Conservation (phyloP, 148 eudicot species). For the Vaccinium macrocarpon region DNA sequence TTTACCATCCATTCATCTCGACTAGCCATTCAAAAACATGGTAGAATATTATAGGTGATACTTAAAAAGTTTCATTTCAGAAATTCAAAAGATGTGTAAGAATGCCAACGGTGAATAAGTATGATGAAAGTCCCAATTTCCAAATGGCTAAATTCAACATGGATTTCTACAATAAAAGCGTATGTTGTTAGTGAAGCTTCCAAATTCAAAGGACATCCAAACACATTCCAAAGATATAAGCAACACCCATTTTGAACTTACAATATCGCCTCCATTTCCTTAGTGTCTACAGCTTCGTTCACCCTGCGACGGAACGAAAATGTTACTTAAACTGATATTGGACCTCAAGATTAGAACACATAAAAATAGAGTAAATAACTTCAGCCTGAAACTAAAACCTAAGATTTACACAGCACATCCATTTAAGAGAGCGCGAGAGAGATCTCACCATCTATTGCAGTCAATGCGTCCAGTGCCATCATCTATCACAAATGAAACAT, state of each 20-base stretch:
- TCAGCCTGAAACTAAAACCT: background rate
- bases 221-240: background rate
- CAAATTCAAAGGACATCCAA: background rate
- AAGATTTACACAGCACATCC: background rate
- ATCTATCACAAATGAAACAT: constrained; percentile 65
- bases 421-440: constrained; percentile 1
- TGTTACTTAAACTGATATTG: background rate
- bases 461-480: constrained; percentile 87
- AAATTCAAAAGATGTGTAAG: background rate
- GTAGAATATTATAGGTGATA: background rate
- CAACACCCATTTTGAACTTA: constrained; percentile 28
- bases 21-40: background rate
- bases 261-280: constrained; percentile 62
- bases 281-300: constrained; percentile 55
- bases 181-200: background rate
- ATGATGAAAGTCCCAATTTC: background rate
- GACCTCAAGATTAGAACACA: constrained; percentile 25
- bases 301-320: constrained; percentile 46
- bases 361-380: constrained; percentile 9
- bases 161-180: background rate
- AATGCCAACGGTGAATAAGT: background rate
- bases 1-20: background rate
- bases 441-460: constrained; percentile 73
- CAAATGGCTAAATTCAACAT: background rate
- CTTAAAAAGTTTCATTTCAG: background rate